Conservation (phyloP, 1,284 basidiomycete species). For the Ceratobasidium sp. region DNA sequence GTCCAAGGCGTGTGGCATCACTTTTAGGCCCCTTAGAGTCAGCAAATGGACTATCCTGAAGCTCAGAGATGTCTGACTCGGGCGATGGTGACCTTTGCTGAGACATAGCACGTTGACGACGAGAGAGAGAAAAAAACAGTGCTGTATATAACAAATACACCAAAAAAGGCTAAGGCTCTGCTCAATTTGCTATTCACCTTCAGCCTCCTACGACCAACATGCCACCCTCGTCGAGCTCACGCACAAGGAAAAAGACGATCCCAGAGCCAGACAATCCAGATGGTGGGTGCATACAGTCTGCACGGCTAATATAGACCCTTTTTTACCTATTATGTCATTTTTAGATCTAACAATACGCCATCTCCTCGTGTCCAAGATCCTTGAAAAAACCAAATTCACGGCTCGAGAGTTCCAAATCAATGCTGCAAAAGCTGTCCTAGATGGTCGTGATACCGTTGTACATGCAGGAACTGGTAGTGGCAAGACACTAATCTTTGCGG, state of each 20-base stretch:
- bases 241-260: neutral
- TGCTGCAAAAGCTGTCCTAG: neutral
- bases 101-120: neutral
- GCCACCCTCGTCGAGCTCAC: neutral
- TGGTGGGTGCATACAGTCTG: conserved; percentile 8
- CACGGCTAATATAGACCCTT: neutral
- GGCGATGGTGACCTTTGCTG: neutral
- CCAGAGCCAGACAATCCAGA: neutral
- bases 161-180: conserved; percentile 1
- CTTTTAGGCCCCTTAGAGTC: conserved; percentile 10
- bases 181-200: neutral
- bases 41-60: neutral
- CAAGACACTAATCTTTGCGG: conserved; percentile 19
- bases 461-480: conserved; percentile 16
- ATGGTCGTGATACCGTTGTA: conserved; percentile 1
- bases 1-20: neutral
- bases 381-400: neutral
- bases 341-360: neutral
- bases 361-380: neutral
- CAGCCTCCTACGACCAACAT: neutral
- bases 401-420: neutral
- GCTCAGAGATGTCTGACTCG: conserved; percentile 4
- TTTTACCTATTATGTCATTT: neutral
- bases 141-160: conserved; percentile 8
- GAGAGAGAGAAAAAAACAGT: neutral